Conservation (phyloP, 495 filamentous ascomycete species). For the Penicillium verhagenii region DNA sequence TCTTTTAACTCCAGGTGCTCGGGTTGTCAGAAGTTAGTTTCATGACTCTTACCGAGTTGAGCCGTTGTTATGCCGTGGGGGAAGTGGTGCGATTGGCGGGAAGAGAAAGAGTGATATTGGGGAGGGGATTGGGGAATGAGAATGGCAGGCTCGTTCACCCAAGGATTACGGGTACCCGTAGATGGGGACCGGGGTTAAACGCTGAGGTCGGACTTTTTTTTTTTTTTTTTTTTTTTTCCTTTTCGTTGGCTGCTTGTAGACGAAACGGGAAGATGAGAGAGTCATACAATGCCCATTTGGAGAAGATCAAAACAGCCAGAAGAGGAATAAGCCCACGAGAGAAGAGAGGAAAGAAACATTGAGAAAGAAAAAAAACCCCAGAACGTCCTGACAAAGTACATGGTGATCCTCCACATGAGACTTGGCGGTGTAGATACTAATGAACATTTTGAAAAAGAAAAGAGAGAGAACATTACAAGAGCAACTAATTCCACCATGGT, state of each 20-base stretch:
- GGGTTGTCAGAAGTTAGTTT: conserved; percentile 1
- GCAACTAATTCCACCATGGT: no score
- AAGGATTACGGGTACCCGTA: not conserved
- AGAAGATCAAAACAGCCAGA: not conserved
- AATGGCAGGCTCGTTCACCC: conserved; percentile 10
- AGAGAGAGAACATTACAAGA: no score
- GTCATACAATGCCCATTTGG: not conserved
- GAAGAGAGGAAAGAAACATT: not conserved
- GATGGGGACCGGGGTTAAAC: not conserved
- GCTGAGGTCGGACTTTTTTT: not conserved
- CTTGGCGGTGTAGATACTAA: no score
- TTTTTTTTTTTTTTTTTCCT: no score
- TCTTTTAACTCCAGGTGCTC: not conserved
- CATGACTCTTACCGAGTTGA: not conserved
- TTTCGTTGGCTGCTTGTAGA: no score
- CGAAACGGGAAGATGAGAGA: conserved; percentile 3
- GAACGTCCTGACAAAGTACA: no score
- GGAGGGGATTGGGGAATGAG: not conserved
- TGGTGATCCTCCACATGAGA: no score
- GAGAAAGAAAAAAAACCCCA: no score
- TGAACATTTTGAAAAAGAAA: no score
- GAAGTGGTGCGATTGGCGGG: not conserved
- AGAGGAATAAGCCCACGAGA: not conserved
- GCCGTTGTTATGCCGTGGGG: not conserved
- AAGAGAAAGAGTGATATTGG: no score